phyloP scores from a whole-genome alignment of 139 green algal genomes.

The Choricystis sp. region DNA sequence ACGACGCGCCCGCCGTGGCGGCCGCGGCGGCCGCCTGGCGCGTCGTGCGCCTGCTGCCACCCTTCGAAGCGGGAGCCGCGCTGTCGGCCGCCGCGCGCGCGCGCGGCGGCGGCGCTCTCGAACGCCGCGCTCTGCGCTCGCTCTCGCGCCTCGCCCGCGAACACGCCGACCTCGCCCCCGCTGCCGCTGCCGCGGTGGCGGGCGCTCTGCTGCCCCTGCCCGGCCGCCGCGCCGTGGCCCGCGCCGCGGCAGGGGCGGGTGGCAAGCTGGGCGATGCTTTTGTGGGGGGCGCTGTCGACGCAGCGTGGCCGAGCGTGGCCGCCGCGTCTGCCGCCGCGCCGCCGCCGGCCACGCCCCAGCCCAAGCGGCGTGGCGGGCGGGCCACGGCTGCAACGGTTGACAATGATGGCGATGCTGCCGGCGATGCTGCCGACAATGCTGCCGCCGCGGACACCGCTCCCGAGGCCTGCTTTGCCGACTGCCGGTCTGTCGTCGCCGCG shows the following conservation, averaged over 20 bases:
- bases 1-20: conserved; percentile 22
- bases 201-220: background rate
- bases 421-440: background rate
- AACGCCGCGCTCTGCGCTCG: background rate
- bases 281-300: background rate
- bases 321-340: too few relatives aligned
- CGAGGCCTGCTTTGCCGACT: background rate
- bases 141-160: background rate
- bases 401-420: too few relatives aligned
- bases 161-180: background rate
- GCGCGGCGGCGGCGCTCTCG: too few relatives aligned
- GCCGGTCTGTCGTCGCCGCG: background rate
- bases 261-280: background rate
- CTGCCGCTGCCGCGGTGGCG: background rate
- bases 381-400: background rate
- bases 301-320: background rate
- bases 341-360: background rate
- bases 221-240: too few relatives aligned
- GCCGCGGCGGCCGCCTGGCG: conserved; percentile 3
- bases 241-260: too few relatives aligned
- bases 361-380: background rate
- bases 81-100: background rate
- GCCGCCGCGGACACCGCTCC: too few relatives aligned
- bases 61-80: background rate
- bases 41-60: background rate